Percentiles rank a stretch among this genome's conserved stretches.
Evolutionary conservation across 768 basidiomycete genomes (phyloP).

Genomic region (Leccinum obscurum): DNA sequence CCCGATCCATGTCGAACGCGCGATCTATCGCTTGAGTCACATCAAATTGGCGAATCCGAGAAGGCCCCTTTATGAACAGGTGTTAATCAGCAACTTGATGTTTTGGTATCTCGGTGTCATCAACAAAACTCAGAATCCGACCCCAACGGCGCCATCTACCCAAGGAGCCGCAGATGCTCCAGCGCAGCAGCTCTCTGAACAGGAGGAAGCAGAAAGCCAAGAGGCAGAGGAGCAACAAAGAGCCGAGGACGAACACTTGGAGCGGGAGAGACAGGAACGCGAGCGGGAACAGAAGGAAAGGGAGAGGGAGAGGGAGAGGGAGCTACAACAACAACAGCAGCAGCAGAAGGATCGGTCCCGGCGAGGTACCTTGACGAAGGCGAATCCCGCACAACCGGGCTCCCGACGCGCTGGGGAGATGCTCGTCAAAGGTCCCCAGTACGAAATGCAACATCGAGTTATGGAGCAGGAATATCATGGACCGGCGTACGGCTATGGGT

Average conservation of each 20-base stretch:
- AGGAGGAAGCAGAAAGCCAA: constrained; percentile 38
- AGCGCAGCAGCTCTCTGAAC: constrained; percentile 33
- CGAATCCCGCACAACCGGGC: constrained; percentile 45
- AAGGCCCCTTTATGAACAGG: constrained; percentile 96
- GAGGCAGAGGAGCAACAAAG: constrained; percentile 42
- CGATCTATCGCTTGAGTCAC: constrained; percentile 95
- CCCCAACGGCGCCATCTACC: constrained; percentile 36
- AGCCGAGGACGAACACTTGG: constrained; percentile 43
- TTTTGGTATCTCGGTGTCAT: constrained; percentile 99
- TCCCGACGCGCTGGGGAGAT: constrained; percentile 76
- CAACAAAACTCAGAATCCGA: constrained; percentile 76
- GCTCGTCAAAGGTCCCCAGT: constrained; percentile 85
- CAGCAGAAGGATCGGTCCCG: constrained; percentile 42
- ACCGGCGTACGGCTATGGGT: constrained; percentile 28
- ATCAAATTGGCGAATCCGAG: constrained; percentile 99
- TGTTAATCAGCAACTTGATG: constrained; percentile 90
- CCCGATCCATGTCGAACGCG: constrained; percentile 97
- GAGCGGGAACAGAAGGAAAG: constrained; percentile 48
- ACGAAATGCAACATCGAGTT: constrained; percentile 90
- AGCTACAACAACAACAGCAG: constrained; percentile 36
- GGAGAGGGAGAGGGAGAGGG: constrained; percentile 22
- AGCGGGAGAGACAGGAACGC: constrained; percentile 57
- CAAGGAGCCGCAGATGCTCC: constrained; percentile 28
- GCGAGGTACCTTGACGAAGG: constrained; percentile 67
- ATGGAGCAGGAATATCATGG: constrained; percentile 86